Conservation (phyloP, 805 yeast genomes). For the Wickerhamomyces hampshirensis region DNA sequence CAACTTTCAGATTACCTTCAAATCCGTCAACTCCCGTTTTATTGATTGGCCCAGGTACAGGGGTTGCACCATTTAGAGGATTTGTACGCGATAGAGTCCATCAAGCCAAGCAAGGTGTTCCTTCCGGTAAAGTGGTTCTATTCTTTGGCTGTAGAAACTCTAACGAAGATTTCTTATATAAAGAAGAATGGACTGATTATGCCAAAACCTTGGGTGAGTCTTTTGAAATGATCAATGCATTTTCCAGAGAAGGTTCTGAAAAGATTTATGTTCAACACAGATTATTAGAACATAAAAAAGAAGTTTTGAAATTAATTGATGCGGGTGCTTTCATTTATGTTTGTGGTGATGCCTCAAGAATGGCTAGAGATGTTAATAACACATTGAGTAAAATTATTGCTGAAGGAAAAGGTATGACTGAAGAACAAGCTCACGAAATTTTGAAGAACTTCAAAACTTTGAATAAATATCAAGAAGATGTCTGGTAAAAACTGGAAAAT, state of each 20-base stretch:
- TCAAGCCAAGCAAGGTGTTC: constrained; percentile 40
- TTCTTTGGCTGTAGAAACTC: constrained; percentile 86
- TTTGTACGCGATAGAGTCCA: constrained; percentile 83
- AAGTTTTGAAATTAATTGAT: constrained; percentile 40
- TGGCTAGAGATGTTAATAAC: constrained; percentile 91
- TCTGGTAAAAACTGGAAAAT: too few species aligned
- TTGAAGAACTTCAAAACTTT: constrained; percentile 75
- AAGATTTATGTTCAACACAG: constrained; percentile 83
- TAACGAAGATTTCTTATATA: constrained; percentile 78
- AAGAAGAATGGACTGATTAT: constrained; percentile 85
- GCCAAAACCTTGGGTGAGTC: constrained; percentile 47
- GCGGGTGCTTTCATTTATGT: constrained; percentile 88
- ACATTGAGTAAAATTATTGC: constrained; percentile 61
- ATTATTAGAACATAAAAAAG: constrained; percentile 45
- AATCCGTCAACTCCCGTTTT: constrained; percentile 80
- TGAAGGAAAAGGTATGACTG: constrained; percentile 55
- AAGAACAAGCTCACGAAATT: constrained; percentile 68
- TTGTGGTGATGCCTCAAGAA: constrained; percentile 93
- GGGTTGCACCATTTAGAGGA: constrained; percentile 98
- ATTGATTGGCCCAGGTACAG: constrained; percentile 97
- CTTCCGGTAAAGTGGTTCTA: constrained; percentile 66
- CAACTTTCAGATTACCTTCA: constrained; percentile 89
- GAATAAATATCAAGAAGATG: constrained; percentile 95
- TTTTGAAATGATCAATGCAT: constrained; percentile 77
- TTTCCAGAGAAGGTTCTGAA: constrained; percentile 68